Conservation (phyloP, 805 yeast genomes). For the Suhomyces faveliae region DNA sequence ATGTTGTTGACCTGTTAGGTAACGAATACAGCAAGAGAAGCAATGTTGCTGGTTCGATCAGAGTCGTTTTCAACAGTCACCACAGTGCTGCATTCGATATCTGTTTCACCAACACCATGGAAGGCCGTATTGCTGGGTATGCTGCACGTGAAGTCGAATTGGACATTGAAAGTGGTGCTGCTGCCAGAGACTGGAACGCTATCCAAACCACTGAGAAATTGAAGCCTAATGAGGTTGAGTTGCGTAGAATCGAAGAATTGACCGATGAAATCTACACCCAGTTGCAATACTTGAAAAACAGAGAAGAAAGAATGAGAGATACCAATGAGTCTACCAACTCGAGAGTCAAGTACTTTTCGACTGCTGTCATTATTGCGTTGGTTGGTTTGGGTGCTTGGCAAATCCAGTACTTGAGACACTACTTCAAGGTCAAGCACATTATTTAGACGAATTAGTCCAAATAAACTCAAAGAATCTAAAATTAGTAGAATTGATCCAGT, state of each 20-base stretch:
- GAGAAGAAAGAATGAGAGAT: constrained; percentile 93
- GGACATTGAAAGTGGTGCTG: constrained; percentile 92
- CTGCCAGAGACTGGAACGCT: constrained; percentile 97
- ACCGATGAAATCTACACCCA: constrained; percentile 79
- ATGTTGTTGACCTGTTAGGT: constrained; percentile 74
- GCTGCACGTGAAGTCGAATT: constrained; percentile 75
- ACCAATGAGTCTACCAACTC: constrained; percentile 95
- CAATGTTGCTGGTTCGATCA: constrained; percentile 69
- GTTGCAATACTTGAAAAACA: constrained; percentile 74
- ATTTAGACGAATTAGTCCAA: constrained; percentile 33
- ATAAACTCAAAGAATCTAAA: no score
- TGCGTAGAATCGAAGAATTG: constrained; percentile 82
- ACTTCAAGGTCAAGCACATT: constrained; percentile 84
- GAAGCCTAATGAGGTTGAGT: constrained; percentile 87
- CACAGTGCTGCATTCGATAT: constrained; percentile 84
- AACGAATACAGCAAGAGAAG: constrained; percentile 76
- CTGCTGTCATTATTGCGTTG: constrained; percentile 65
- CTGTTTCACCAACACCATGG: constrained; percentile 68
- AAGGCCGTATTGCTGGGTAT: constrained; percentile 15
- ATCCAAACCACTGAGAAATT: constrained; percentile 90
- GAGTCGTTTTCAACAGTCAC: constrained; percentile 83
- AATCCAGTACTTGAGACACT: constrained; percentile 84
- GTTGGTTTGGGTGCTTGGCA: constrained; percentile 89
- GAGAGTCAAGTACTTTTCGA: constrained; percentile 85
- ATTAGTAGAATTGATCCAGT: no score